These are phyloP conservation scores for Hyaloperonospora arabidopsidis DNA, from an alignment of 352 stramenopile genomes.

Conservation along the genomic window DNA sequence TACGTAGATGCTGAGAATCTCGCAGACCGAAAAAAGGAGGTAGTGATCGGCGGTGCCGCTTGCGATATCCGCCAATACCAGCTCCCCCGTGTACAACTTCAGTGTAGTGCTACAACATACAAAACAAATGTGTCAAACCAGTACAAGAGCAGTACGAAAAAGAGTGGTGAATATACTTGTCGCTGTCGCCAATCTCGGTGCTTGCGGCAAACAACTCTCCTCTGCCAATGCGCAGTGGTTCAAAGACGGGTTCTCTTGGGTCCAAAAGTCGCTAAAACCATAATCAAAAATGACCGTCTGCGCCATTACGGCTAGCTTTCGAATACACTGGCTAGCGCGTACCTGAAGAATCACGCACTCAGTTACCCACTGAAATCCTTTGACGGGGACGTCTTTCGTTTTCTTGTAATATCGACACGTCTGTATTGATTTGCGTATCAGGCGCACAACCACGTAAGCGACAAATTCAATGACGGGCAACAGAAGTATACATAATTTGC, in stretches of 20 bases:
- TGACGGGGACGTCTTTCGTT: slow-evolving; percentile 34
- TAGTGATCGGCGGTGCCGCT: slow-evolving; percentile 57
- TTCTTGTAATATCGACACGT: slow-evolving; percentile 44
- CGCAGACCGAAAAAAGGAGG: slow-evolving; percentile 69
- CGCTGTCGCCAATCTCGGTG: slow-evolving; percentile 50
- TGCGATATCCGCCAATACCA: slow-evolving; percentile 66
- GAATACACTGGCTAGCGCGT: background rate
- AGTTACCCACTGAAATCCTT: slow-evolving; percentile 72
- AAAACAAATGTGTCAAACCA: background rate
- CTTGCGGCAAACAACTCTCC: slow-evolving; percentile 38
- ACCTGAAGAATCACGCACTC: slow-evolving; percentile 80
- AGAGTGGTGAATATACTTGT: slow-evolving; percentile 31
- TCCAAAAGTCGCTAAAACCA: slow-evolving; percentile 45
- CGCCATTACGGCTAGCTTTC: background rate
- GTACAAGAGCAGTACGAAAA: background rate
- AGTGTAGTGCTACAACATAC: slow-evolving; percentile 29
- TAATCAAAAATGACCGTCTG: background rate
- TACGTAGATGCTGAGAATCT: slow-evolving; percentile 64
- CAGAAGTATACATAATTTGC: background rate
- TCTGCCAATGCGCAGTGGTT: slow-evolving; percentile 29
- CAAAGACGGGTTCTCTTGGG: slow-evolving; percentile 32
- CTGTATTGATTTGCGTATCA: slow-evolving; percentile 16
- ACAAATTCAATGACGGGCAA: background rate
- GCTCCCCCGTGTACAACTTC: slow-evolving; percentile 60
- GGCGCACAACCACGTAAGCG: background rate